A percentile compares a stretch with the other conserved stretches of the same genome.
Conservation (phyloP, 2,329 filamentous ascomycete species). For the Fusarium humuli region DNA sequence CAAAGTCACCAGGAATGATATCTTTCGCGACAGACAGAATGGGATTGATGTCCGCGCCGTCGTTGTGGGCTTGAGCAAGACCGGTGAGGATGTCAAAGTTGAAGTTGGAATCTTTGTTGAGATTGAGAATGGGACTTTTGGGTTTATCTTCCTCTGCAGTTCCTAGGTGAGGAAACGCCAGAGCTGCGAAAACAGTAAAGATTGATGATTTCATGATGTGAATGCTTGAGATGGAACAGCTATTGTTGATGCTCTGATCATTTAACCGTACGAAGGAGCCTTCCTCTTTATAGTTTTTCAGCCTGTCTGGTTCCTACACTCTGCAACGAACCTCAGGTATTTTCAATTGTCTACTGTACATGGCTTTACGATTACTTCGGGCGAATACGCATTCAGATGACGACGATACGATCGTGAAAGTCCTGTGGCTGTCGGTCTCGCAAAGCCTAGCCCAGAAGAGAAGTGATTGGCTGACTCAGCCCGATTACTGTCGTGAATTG, state of each 20-base stretch:
- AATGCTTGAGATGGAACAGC: not conserved
- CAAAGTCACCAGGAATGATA: slow-evolving; percentile 41
- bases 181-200: fast-evolving
- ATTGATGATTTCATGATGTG: slow-evolving; percentile 4
- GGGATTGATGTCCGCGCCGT: slow-evolving; percentile 46
- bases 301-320: not conserved
- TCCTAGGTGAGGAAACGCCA: not conserved
- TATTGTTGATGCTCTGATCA: not conserved
- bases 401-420: not conserved
- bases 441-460: slow-evolving; percentile 12
- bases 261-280: not conserved
- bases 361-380: fast-evolving
- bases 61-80: slow-evolving; percentile 3
- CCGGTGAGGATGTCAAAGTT: slow-evolving; percentile 34
- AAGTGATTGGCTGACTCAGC: slow-evolving; percentile 15
- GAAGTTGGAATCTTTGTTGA: slow-evolving; percentile 24
- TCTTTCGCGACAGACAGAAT: slow-evolving; percentile 47
- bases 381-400: not conserved
- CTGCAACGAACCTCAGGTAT: fast-evolving
- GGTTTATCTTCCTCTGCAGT: not conserved
- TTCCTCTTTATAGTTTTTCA: not conserved
- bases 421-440: not conserved
- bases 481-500: not conserved
- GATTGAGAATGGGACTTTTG: slow-evolving; percentile 9
- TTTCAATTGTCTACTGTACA: fast-evolving